Evolutionary conservation across 306 rosid species (phyloP), one percentile per base, ranked within the genome.

Genomic region (Pterocarpus santalinus): DNA sequence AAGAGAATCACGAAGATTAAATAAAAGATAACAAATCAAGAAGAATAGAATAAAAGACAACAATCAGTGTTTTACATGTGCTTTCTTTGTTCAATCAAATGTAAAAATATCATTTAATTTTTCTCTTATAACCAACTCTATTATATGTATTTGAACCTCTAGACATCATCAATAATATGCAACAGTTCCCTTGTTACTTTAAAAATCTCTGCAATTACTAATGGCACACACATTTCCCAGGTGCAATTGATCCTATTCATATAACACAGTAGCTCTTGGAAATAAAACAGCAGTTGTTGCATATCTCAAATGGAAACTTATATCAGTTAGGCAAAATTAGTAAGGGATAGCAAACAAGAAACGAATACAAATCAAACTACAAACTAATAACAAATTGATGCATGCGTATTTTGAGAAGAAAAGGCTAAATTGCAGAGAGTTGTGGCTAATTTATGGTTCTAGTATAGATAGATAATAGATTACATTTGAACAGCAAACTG

Each of bases 401-500:
- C 43, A 51, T 49, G 36, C 2, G 4, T 22, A 28, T 66, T 72
- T 14, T 30, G 56, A 22, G 34, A 72, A 44, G 36, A 51, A 64
- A 80, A 80, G 30, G 16, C 80, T 70, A 80, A 76, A 70, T 56
- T 30, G 36, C 53, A 22, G 56, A 80, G 11, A 43, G 17, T 60
- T 61, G 49, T 39, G 69, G 62, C 30, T 55, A 69, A 64, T 47
- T 47, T 16, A 64, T 75, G 15, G 71, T 61, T 70, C 84, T 70
- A 71, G 52, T 51, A 72, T 70, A 67, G 62, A 84, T 68, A 57
- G 80, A 68, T 60, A 79, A 73, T 38, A 76, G 74, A 60, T 81
- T 81, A 83, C 89, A 86, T 72, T 62, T 82, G 41, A 78, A 63
- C 56, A 49, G 64, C 53, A 80, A 75, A 80, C 79, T 60, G 74